phyloP scores from a whole-genome alignment of 164 flowering plant species.

The Magnolia kwangsiensis region DNA sequence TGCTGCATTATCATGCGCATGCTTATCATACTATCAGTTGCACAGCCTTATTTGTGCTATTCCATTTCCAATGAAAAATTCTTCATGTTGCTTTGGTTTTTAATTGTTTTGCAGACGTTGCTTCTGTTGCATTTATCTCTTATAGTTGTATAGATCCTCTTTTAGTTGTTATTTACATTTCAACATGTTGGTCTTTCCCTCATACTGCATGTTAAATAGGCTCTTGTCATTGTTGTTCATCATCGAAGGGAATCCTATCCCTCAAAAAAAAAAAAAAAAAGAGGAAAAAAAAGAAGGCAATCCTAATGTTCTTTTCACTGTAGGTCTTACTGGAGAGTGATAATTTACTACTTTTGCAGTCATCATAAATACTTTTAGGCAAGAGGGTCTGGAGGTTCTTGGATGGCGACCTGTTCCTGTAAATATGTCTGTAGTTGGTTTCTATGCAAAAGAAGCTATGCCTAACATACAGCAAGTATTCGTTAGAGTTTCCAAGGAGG shows the following conservation, averaged over 20 bases:
- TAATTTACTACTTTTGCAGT: constrained; percentile 48
- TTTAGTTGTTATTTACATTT: background rate
- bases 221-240: no score
- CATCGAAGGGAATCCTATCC: no score
- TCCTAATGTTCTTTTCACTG: background rate
- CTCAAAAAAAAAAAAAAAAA: no score
- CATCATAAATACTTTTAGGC: constrained; percentile 52
- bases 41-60: background rate
- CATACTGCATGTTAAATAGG: background rate
- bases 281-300: no score
- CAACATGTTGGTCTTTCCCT: background rate
- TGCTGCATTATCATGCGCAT: no score
- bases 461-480: constrained; percentile 94
- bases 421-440: constrained; percentile 75
- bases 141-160: no score
- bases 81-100: background rate
- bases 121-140: background rate
- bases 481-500: constrained; percentile 71
- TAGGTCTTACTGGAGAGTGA: background rate
- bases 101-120: background rate
- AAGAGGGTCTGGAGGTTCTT: constrained; percentile 97
- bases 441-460: constrained; percentile 81
- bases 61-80: background rate
- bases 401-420: constrained; percentile 99
- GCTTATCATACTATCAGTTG: background rate